A percentile compares a stretch with the other conserved stretches of the same genome.
Conservation (phyloP, 2,329 filamentous ascomycete species). For the Exophiala calicioides region DNA sequence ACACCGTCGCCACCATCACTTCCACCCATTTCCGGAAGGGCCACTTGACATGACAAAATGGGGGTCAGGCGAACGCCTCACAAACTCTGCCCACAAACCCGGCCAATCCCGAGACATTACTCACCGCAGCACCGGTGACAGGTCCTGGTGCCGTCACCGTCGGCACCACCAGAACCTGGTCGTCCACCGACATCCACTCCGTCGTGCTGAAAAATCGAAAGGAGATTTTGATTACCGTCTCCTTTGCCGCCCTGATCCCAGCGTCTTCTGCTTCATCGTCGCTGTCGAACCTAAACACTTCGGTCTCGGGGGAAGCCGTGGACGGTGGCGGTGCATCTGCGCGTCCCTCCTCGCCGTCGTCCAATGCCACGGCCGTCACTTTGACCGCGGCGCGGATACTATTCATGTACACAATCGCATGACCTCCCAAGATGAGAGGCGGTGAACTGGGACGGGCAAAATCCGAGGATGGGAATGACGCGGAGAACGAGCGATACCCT, state of each 20-base stretch:
- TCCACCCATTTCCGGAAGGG: too few relatives aligned
- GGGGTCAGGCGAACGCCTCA: constrained; percentile 26
- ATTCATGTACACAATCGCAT: constrained; percentile 76
- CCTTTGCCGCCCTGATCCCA: constrained; percentile 16
- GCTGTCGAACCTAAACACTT: constrained; percentile 48
- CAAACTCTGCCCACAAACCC: constrained; percentile 59
- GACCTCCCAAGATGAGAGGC: constrained; percentile 56
- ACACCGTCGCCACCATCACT: background rate
- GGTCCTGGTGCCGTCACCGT: constrained; percentile 54
- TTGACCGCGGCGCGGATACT: constrained; percentile 82
- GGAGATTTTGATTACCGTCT: constrained; percentile 47
- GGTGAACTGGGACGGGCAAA: constrained; percentile 47
- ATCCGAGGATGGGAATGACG: constrained; percentile 66
- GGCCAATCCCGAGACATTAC: constrained; percentile 56
- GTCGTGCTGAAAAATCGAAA: constrained; percentile 60
- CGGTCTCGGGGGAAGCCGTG: constrained; percentile 39
- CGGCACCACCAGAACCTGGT: constrained; percentile 62
- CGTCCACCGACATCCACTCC: constrained; percentile 59
- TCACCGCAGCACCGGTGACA: constrained; percentile 49
- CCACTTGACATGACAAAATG: too few relatives aligned
- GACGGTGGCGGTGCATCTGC: background rate
- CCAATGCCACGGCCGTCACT: constrained; percentile 59
- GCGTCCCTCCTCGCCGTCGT: constrained; percentile 24
- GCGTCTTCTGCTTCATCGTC: constrained; percentile 33
- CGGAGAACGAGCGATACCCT: constrained; percentile 39